Conservation (phyloP, 164 flowering plant species). For the Magnolia officinalis region DNA sequence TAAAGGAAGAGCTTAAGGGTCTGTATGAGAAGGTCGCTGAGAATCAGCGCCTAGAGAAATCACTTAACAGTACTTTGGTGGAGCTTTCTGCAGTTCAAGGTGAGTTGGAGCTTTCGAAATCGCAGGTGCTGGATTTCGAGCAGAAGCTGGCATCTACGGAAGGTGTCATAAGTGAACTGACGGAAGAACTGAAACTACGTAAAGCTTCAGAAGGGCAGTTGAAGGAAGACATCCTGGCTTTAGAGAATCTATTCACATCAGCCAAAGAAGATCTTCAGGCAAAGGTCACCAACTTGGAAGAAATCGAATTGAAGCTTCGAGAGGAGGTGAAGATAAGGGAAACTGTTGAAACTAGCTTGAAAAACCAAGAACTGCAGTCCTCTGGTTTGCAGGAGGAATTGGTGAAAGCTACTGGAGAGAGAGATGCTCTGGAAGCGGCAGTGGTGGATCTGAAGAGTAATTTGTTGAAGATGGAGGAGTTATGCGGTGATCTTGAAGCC, state of each 20-base stretch:
- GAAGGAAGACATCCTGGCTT: constrained; percentile 48
- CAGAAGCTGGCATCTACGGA: constrained; percentile 52
- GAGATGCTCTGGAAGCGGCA: constrained; percentile 49
- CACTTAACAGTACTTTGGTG: constrained; percentile 35
- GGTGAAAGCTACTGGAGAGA: constrained; percentile 37
- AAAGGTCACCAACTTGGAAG: constrained; percentile 63
- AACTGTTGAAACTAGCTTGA: constrained; percentile 32
- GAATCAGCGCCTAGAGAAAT: constrained; percentile 61
- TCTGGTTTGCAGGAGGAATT: constrained; percentile 43
- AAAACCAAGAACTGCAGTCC: constrained; percentile 35
- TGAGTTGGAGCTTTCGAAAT: constrained; percentile 53
- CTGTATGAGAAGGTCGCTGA: constrained; percentile 61
- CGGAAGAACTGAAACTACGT: constrained; percentile 47
- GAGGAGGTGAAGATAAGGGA: constrained; percentile 44
- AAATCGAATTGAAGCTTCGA: constrained; percentile 40
- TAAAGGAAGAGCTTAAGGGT: constrained; percentile 64
- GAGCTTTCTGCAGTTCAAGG: constrained; percentile 56
- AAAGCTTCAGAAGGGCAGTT: constrained; percentile 53
- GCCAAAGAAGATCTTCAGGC: constrained; percentile 52
- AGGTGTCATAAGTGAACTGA: constrained; percentile 36
- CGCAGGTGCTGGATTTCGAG: constrained; percentile 44
- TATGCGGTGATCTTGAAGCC: constrained; percentile 53
- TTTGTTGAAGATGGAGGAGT: constrained; percentile 38
- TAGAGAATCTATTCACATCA: constrained; percentile 37
- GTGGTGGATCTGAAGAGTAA: constrained; percentile 41